A percentile compares a stretch with the other conserved stretches of the same genome.
These are phyloP conservation scores for Glebionis coronaria DNA, from an alignment of 129 eudicot genomes.

Conservation along the genomic window DNA sequence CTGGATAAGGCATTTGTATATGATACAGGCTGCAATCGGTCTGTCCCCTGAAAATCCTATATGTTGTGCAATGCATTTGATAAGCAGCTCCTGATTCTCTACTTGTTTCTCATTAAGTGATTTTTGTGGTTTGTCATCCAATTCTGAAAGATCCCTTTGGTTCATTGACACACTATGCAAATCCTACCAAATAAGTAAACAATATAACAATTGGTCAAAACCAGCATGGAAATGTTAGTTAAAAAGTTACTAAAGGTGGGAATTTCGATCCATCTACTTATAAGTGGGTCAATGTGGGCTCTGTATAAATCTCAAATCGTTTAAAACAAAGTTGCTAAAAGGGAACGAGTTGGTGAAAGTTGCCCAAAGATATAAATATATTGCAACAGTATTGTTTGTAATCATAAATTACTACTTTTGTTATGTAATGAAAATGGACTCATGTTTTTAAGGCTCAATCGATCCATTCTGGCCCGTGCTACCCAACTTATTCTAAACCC, in stretches of 20 bases:
- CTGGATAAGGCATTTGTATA: conserved; percentile 87
- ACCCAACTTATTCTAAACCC: neutral
- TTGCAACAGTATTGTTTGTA: neutral
- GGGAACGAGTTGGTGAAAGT: neutral
- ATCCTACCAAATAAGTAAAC: conserved; percentile 47
- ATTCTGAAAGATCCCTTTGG: conserved; percentile 55
- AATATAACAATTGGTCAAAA: conserved; percentile 1
- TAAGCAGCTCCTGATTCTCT: conserved; percentile 83
- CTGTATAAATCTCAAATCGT: neutral
- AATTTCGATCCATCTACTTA: conserved; percentile 6
- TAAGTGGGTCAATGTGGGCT: neutral
- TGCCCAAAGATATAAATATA: neutral
- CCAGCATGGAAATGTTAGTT: neutral
- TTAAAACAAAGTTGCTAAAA: neutral
- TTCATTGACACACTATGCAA: conserved; percentile 68
- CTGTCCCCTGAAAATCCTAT: conserved; percentile 74
- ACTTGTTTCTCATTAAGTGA: conserved; percentile 94
- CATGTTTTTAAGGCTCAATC: neutral
- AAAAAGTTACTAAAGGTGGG: conserved; percentile 15
- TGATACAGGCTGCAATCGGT: conserved; percentile 90
- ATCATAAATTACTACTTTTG: neutral
- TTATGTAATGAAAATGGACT: neutral
- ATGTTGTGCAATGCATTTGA: conserved; percentile 69
- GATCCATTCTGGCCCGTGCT: neutral
- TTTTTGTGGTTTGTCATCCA: conserved; percentile 88